phyloP scores from a whole-genome alignment of 352 stramenopile species.

The Phytophthora chlamydospora region DNA sequence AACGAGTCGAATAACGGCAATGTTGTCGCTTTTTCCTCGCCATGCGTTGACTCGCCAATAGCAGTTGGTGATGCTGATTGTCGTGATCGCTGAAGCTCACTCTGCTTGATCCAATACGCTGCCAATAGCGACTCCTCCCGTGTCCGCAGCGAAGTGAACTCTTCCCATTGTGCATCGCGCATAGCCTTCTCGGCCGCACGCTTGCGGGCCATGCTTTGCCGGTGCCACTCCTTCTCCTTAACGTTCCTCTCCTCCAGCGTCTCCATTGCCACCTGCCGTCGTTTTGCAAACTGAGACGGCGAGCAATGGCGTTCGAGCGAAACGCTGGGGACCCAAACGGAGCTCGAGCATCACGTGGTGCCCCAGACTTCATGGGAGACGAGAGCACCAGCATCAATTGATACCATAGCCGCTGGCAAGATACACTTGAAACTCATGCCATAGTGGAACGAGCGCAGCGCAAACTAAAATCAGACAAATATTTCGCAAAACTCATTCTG shows the following conservation, averaged over 20 bases:
- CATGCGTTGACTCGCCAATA: not conserved
- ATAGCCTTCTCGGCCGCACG: conserved; percentile 5
- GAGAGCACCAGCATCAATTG: not conserved
- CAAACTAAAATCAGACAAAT: no score
- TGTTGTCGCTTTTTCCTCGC: not conserved
- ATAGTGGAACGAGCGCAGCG: not conserved
- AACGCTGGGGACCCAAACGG: not conserved
- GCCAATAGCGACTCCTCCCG: conserved; percentile 11
- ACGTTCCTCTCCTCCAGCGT: conserved; percentile 11
- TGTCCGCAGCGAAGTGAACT: conserved; percentile 6
- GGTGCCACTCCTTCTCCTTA: conserved; percentile 15
- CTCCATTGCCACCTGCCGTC: conserved; percentile 8
- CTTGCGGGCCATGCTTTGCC: conserved; percentile 21
- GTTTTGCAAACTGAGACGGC: conserved; percentile 11
- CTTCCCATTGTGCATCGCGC: conserved; percentile 4
- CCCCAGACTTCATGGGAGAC: conserved; percentile 2
- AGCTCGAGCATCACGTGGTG: not conserved
- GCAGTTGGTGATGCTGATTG: not conserved
- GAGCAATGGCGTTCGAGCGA: not conserved
- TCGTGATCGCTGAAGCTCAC: not conserved
- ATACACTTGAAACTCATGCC: not conserved
- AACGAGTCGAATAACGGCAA: conserved; percentile 7
- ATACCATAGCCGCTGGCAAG: conserved; percentile 5
- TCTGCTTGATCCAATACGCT: conserved; percentile 8
- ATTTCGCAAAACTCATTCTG: no score